A percentile compares a stretch with the other conserved stretches of the same genome.
Evolutionary conservation across 208 protist species (phyloP).

Genomic region (Crithidia expoeki): DNA sequence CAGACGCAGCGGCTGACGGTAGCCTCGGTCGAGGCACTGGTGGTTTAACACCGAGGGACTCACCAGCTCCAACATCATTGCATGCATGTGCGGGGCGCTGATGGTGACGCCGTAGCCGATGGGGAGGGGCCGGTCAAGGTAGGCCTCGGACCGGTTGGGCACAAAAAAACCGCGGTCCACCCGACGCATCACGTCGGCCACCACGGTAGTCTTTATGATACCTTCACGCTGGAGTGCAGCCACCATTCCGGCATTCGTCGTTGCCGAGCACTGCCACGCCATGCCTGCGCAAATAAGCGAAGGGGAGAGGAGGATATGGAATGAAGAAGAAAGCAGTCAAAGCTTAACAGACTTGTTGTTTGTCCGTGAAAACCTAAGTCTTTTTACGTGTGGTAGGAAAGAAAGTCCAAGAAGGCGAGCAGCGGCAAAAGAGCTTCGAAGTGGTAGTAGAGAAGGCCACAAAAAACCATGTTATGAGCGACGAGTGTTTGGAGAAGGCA

Average conservation of each 20-base stretch:
- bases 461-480: too few species aligned
- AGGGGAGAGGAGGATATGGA: background rate
- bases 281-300: slow-evolving; percentile 37
- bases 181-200: slow-evolving; percentile 62
- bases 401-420: slow-evolving; percentile 3
- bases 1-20: slow-evolving; percentile 36
- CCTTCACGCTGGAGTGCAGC: slow-evolving; percentile 47
- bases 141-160: slow-evolving; percentile 40
- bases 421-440: background rate
- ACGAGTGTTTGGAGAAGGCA: too few species aligned
- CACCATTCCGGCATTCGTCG: slow-evolving; percentile 74
- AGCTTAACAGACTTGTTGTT: background rate
- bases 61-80: slow-evolving; percentile 83
- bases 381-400: background rate
- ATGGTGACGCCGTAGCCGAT: slow-evolving; percentile 88
- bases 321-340: slow-evolving; percentile 6
- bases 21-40: slow-evolving; percentile 2
- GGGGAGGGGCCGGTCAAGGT: slow-evolving; percentile 73
- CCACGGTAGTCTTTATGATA: slow-evolving; percentile 53
- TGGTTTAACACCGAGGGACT: slow-evolving; percentile 44
- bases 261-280: slow-evolving; percentile 80
- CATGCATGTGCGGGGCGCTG: slow-evolving; percentile 93
- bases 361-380: background rate
- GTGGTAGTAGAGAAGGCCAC: too few species aligned
- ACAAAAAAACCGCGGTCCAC: slow-evolving; percentile 87